These are phyloP conservation scores for Schizosaccharomyces cryophilus DNA, from an alignment of 805 yeast genomes.

Conservation along the genomic window DNA sequence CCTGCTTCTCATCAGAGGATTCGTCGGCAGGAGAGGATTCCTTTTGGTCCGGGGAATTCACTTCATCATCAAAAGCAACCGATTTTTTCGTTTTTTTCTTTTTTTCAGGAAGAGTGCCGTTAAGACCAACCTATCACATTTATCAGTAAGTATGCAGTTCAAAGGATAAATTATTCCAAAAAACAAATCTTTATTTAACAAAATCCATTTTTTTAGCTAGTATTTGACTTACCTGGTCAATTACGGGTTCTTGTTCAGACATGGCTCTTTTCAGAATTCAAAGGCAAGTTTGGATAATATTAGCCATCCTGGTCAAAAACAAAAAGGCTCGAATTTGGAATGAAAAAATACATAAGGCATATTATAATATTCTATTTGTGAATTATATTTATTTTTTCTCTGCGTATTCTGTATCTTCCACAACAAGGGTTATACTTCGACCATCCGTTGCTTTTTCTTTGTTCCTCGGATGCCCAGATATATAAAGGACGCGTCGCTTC, in stretches of 20 bases:
- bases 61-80: slow-evolving; percentile 6
- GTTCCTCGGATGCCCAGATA: no score
- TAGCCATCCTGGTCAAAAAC: background rate
- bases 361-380: no score
- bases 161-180: background rate
- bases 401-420: no score
- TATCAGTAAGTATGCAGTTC: background rate
- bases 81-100: slow-evolving; percentile 14
- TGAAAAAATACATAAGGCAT: no score
- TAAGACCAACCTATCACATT: slow-evolving; percentile 7
- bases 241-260: background rate
- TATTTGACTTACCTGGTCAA: background rate
- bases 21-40: slow-evolving; percentile 5
- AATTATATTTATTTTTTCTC: no score
- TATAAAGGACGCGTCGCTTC: no score
- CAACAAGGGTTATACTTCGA: no score
- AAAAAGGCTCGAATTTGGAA: background rate
- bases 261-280: background rate
- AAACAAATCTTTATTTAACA: background rate
- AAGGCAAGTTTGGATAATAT: background rate
- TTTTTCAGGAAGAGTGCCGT: slow-evolving; percentile 13
- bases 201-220: background rate
- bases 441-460: no score
- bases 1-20: slow-evolving; percentile 5
- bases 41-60: background rate